These are phyloP conservation scores for Wickerhamomyces chambardii DNA, from an alignment of 805 yeast genomes.

Conservation along the genomic window DNA sequence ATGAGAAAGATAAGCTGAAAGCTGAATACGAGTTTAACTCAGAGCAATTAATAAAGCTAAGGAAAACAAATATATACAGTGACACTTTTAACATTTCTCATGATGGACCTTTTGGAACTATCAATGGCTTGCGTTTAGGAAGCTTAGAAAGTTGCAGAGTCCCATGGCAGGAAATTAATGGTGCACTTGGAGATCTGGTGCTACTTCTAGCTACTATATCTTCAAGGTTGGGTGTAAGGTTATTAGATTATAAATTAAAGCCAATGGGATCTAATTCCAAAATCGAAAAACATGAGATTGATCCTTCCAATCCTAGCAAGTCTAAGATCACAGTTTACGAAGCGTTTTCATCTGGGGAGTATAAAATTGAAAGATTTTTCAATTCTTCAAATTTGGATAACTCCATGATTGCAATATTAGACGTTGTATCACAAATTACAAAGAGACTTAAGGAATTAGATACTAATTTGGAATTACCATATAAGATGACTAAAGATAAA, in stretches of 20 bases:
- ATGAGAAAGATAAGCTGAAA: slow-evolving; percentile 54
- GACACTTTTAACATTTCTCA: slow-evolving; percentile 79
- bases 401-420: slow-evolving; percentile 73
- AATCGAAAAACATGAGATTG: slow-evolving; percentile 46
- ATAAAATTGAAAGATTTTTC: slow-evolving; percentile 60
- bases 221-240: slow-evolving; percentile 42
- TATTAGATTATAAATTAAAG: slow-evolving; percentile 52
- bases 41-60: slow-evolving; percentile 58
- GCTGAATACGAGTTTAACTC: slow-evolving; percentile 54
- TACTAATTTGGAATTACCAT: slow-evolving; percentile 58
- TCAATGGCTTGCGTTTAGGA: slow-evolving; percentile 82
- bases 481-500: slow-evolving; percentile 56
- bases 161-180: slow-evolving; percentile 88
- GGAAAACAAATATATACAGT: slow-evolving; percentile 74
- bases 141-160: slow-evolving; percentile 47
- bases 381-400: slow-evolving; percentile 72
- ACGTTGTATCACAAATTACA: slow-evolving; percentile 31
- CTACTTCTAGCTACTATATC: slow-evolving; percentile 59
- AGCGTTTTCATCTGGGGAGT: slow-evolving; percentile 60
- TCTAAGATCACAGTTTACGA: slow-evolving; percentile 25
- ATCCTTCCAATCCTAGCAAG: slow-evolving; percentile 24
- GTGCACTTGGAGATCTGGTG: slow-evolving; percentile 82
- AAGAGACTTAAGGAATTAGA: slow-evolving; percentile 34
- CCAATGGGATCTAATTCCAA: slow-evolving; percentile 84
- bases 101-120: slow-evolving; percentile 80